Base-by-base conservation (phyloP, 805 yeast species). In the Grigorovia transvaalensis region DNA sequence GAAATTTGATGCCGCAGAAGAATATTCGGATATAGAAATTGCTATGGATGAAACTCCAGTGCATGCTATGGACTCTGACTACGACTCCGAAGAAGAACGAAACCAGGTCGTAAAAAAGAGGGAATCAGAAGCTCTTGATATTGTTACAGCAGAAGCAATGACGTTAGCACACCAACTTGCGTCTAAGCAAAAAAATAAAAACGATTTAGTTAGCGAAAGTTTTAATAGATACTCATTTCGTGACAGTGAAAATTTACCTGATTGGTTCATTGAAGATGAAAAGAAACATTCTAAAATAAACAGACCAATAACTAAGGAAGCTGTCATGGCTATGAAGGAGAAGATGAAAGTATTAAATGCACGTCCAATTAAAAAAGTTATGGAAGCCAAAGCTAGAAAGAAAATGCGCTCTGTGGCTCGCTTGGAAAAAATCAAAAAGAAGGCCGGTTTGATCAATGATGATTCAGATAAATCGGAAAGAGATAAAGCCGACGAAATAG, bases 251-350 rank as follows among this genome's bases (percentile, higher is more conserved):
- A 88, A 89, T 13, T 74, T 93, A 51, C 99, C 99, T 1, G 89
- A 81, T n/a, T 93, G 99, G 99, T 93, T 93, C 64, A 53, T 86
- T 45, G 98, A 93, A 59, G 99, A 93, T 58, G 99, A 93, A 68
- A 80, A 78, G 64, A 75, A 74, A 63, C 96, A 91, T 71, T 83
- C 89, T 50, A 88, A 88, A 74, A 80, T 88, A 52, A 79, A 79
- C 59, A 84, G 87, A 66, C 99, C 99, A 8, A 86, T 93, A 55
- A 93, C 99, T 8, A 95, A 95, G 70, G 99, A 93, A 71, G 95
- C 95, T 6, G 85, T 87, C 0, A 69, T 79, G 53, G 93, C 91
- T 0, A 72, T 86, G 53, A 83, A 82, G 62, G 90, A 84, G 59
- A 85, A 85, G 65, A 70, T 80, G 74, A 81, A 74, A 64, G 85